Evolutionary conservation across 306 rosid species (phyloP), one percentile per base, ranked within the genome.

Genomic region (Delonix regia): DNA sequence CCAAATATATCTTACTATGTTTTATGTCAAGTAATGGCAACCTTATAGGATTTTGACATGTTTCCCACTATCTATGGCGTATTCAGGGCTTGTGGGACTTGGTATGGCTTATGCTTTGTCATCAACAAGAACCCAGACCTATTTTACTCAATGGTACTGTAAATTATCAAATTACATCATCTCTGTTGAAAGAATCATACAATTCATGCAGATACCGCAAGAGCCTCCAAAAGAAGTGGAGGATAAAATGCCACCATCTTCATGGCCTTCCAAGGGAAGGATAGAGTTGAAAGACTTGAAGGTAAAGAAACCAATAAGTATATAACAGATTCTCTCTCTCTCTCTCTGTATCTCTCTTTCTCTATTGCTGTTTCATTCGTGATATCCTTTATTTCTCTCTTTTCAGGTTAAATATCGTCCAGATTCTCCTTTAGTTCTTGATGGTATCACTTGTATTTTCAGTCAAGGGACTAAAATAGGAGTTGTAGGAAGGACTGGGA

Each of bases 401-500:
- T n/a, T n/a, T n/a, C 73, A 89, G 97, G 85, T 90, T 60, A 85
- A 69, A 45, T 90, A 90, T 65, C 90, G 82, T 62, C 89, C 89
- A 18, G 88, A 84, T 75, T 45, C 90, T 74, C 93, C 93, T 0
- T 36, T 88, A 33, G 86, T 92, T 41, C 87, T 92, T 36, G 85
- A 83, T 81, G 93, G 91, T 21, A 87, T 92, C 55, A 78, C 89
- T 9, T 92, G 95, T 81, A 87, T 84, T 16, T 85, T 92, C 64
- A 49, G 65, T 63, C 93, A 87, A 81, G 87, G 90, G 71, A 84
- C 70, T 22, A 81, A 79, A 77, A 91, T 88, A 13, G 90, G 94
- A 81, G 85, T 92, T 63, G 93, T 90, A 22, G 97, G 94, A 81
- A 88, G 93, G 57, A 92, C 93, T 27, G 93, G 95, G 79, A 85